Conservation (phyloP, 2,329 filamentous ascomycete species). For the Elsinoe batatas region DNA sequence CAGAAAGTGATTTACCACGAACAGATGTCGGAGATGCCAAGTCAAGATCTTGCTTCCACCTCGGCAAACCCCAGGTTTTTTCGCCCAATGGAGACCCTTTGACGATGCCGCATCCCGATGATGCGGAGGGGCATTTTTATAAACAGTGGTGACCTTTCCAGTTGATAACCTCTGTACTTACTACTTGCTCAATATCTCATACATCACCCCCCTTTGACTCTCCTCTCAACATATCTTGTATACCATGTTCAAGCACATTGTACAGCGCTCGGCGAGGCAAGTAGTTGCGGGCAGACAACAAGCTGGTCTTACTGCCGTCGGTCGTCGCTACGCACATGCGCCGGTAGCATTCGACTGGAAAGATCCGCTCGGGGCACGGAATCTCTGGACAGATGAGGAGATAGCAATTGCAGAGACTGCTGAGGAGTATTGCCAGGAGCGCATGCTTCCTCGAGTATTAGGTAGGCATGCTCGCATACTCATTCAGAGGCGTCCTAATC, state of each 20-base stretch:
- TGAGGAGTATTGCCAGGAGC: constrained; percentile 88
- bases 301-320: constrained; percentile 23
- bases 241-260: constrained; percentile 37
- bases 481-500: constrained; percentile 8
- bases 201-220: too few relatives aligned
- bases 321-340: constrained; percentile 33
- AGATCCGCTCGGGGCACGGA: constrained; percentile 68
- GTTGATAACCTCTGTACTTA: background rate
- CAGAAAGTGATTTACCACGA: constrained; percentile 2
- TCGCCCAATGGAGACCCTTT: background rate
- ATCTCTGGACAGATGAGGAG: constrained; percentile 81
- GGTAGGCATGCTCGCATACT: constrained; percentile 42
- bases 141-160: background rate
- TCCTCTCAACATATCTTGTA: background rate
- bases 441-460: constrained; percentile 72
- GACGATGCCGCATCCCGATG: constrained; percentile 5
- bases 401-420: constrained; percentile 81
- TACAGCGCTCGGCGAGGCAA: constrained; percentile 32
- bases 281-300: constrained; percentile 24
- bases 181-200: background rate
- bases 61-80: constrained; percentile 7
- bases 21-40: constrained; percentile 11
- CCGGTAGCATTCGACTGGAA: constrained; percentile 70
- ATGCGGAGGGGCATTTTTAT: background rate
- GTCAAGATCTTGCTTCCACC: constrained; percentile 5